Conservation (phyloP, 2,329 filamentous ascomycete species). For the Dothideomycetes sp. region DNA sequence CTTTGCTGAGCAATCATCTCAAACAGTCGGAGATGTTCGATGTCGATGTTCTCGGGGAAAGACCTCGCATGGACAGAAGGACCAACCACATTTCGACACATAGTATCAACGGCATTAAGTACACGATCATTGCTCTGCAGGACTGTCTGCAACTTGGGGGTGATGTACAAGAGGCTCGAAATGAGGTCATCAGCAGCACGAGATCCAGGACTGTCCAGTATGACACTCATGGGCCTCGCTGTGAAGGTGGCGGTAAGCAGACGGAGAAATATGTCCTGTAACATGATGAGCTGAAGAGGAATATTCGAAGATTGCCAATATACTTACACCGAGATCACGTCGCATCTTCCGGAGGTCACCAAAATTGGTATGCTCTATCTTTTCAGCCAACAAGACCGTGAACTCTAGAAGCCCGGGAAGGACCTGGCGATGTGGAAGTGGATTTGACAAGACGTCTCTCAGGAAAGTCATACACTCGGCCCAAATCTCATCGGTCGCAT, state of each 20-base stretch:
- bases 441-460: slow-evolving; percentile 81
- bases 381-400: slow-evolving; percentile 78
- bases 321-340: slow-evolving; percentile 69
- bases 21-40: slow-evolving; percentile 59
- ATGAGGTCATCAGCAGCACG: slow-evolving; percentile 56
- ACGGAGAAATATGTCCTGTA: slow-evolving; percentile 74
- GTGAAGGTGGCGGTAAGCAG: slow-evolving; percentile 91
- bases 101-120: slow-evolving; percentile 62
- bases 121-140: slow-evolving; percentile 80
- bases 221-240: slow-evolving; percentile 40
- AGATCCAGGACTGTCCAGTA: slow-evolving; percentile 31
- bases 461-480: slow-evolving; percentile 84
- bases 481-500: slow-evolving; percentile 98
- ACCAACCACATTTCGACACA: slow-evolving; percentile 72
- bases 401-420: slow-evolving; percentile 80
- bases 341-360: slow-evolving; percentile 90
- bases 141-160: slow-evolving; percentile 71
- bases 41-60: slow-evolving; percentile 76
- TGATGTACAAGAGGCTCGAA: slow-evolving; percentile 64
- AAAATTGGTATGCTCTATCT: slow-evolving; percentile 96
- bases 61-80: slow-evolving; percentile 73
- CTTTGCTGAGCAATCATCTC: slow-evolving; percentile 67
- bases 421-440: slow-evolving; percentile 87
- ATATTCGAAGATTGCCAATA: not conserved
- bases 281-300: slow-evolving; percentile 19